Evolutionary conservation across 208 protist species (phyloP).

Genomic region (Crithidia acanthocephali): DNA sequence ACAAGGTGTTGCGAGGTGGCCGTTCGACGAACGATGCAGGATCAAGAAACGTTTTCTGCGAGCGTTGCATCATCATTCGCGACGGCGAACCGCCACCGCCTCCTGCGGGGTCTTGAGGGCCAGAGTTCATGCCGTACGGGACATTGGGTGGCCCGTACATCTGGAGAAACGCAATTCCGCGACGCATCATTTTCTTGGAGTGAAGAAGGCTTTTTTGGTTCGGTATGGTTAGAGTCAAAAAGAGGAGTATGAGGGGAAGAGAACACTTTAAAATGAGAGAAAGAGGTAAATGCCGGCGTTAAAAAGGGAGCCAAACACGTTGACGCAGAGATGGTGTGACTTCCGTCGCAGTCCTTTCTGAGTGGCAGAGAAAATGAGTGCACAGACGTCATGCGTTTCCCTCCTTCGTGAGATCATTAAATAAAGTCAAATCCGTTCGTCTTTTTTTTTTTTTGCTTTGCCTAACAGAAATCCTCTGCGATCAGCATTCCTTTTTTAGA

Average conservation of each 20-base stretch:
- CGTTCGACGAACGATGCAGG: conserved; percentile 67
- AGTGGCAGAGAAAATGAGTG: too few species aligned
- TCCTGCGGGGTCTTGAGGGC: conserved; percentile 18
- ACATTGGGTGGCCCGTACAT: conserved; percentile 19
- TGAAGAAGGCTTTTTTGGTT: too few species aligned
- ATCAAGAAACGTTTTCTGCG: conserved; percentile 43
- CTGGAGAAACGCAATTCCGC: conserved; percentile 25
- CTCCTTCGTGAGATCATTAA: too few species aligned
- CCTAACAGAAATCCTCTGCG: too few species aligned
- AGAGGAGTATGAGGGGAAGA: conserved; percentile 1
- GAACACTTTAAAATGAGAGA: neutral
- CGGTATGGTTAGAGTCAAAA: neutral
- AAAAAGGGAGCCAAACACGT: too few species aligned
- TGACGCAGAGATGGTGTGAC: too few species aligned
- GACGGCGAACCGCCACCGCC: conserved; percentile 10
- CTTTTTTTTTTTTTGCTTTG: too few species aligned
- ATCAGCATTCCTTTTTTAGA: too few species aligned
- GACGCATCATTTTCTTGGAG: conserved; percentile 27
- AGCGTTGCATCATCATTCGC: conserved; percentile 45
- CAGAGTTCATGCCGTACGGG: conserved; percentile 17
- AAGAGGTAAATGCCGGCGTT: too few species aligned
- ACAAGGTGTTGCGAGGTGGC: conserved; percentile 73
- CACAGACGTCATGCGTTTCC: too few species aligned
- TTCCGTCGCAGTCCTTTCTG: too few species aligned
- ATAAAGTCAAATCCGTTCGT: too few species aligned